Base-by-base conservation (phyloP, 1,284 basidiomycete genomes). In the Papiliotrema fonsecae region DNA sequence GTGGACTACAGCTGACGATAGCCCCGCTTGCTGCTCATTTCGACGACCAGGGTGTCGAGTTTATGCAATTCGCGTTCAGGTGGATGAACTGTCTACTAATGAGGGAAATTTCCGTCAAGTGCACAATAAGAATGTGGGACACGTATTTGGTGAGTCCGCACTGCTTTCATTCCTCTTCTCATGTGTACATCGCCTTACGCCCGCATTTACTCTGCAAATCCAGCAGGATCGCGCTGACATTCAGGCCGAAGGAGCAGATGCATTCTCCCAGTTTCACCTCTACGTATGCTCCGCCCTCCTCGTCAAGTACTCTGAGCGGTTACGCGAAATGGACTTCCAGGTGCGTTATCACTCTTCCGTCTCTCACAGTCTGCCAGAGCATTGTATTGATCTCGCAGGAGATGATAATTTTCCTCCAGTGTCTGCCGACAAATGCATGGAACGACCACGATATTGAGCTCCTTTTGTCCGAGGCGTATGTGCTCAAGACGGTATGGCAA, bases 1-100 rank as follows among this genome's bases (percentile, higher is more conserved):
- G 30, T 3, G 9, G n/a, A 16, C 35, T 39, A 51, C 28, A 54
- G 13, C 4, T 39, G 38, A 25, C 32, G 4, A 32, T 54, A 91
- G 88, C 85, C 19, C 87, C 88, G 1, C 78, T 97, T 16, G 80
- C 84, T 4, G 75, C 81, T 2, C 92, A 97, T 73, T 79, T 97
- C 31, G 85, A 86, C 54, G 77, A 83, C 13, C 85, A 97, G 72
- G 88, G 87, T 60, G 91, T 97, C 59, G 91, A 97, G 75, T 97
- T 94, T 65, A 94, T 97, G 84, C 92, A 97, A 69, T 97, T 97
- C 59, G 91, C 93, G 34, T 97, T 97, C 75, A 79, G 93, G 42
- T 97, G 92, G 92, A 96, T 97, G 88, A 97, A 97, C 67, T 96
- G 93, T 67, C 75, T 97, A 45, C 78, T 97, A 51, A 96, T 97